Evolutionary conservation across 768 basidiomycete genomes (phyloP).

Genomic region (Trametes coccinea): DNA sequence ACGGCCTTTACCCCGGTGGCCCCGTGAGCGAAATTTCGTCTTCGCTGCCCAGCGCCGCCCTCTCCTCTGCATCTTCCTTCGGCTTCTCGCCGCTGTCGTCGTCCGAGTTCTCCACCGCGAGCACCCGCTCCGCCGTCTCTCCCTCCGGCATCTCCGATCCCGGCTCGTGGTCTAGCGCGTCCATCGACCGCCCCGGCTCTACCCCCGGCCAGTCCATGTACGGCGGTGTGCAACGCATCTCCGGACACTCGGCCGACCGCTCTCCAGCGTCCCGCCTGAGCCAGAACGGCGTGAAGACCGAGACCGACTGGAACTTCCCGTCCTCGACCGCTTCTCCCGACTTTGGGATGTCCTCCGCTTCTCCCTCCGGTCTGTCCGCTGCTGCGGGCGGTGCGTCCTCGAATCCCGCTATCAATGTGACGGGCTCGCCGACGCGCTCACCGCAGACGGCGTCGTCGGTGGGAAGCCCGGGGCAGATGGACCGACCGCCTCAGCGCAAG

Average conservation of each 20-base stretch:
- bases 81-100: slow-evolving; percentile 40
- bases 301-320: slow-evolving; percentile 73
- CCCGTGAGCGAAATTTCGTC: slow-evolving; percentile 47
- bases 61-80: slow-evolving; percentile 49
- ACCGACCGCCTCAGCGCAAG: slow-evolving; percentile 71
- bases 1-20: slow-evolving; percentile 43
- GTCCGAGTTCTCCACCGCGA: slow-evolving; percentile 8
- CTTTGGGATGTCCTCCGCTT: slow-evolving; percentile 41
- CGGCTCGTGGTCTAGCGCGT: slow-evolving; percentile 28
- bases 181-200: slow-evolving; percentile 68
- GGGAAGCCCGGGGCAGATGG: slow-evolving; percentile 56
- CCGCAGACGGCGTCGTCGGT: slow-evolving; percentile 43
- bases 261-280: slow-evolving; percentile 28
- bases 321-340: slow-evolving; percentile 46
- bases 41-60: slow-evolving; percentile 52
- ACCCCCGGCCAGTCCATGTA: slow-evolving; percentile 67
- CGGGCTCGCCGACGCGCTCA: slow-evolving; percentile 52
- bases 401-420: slow-evolving; percentile 39
- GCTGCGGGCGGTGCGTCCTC: slow-evolving; percentile 22
- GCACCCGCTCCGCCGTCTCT: slow-evolving; percentile 39
- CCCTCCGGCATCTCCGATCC: slow-evolving; percentile 33
- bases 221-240: slow-evolving; percentile 67
- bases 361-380: slow-evolving; percentile 31
- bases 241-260: slow-evolving; percentile 62
- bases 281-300: slow-evolving; percentile 35